Conservation (phyloP, 1,284 basidiomycete genomes). For the Ceratobasidium papillatum region DNA sequence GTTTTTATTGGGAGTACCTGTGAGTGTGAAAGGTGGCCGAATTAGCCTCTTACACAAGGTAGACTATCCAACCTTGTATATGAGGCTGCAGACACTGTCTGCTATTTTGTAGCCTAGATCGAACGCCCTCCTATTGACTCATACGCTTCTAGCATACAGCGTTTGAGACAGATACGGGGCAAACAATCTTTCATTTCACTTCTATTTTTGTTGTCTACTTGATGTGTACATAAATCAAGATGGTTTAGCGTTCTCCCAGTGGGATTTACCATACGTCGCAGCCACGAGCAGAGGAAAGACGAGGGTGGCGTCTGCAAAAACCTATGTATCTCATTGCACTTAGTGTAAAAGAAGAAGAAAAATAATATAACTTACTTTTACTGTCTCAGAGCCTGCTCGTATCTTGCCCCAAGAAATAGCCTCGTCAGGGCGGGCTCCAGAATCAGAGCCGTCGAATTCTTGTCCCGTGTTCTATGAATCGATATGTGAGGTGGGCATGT, state of each 20-base stretch:
- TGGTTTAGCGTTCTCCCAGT: conserved; percentile 51
- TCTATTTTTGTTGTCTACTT: conserved; percentile 1
- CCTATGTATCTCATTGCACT: conserved; percentile 47
- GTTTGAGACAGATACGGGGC: conserved; percentile 92
- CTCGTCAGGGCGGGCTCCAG: conserved; percentile 96
- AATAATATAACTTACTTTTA: conserved; percentile 70
- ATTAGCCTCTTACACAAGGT: conserved; percentile 21
- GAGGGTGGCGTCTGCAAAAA: conserved; percentile 76
- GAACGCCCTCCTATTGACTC: conserved; percentile 80
- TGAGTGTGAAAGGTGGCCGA: background rate
- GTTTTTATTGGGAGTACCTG: background rate
- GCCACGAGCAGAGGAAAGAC: conserved; percentile 92
- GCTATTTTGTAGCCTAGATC: conserved; percentile 56
- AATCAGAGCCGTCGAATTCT: conserved; percentile 98
- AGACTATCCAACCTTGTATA: conserved; percentile 28
- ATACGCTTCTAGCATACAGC: conserved; percentile 65
- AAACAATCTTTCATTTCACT: conserved; percentile 57
- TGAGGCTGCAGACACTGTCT: conserved; percentile 27
- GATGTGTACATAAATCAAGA: background rate
- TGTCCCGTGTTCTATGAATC: conserved; percentile 88
- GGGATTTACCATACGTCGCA: conserved; percentile 78
- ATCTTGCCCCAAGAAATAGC: conserved; percentile 99
- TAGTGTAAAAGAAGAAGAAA: conserved; percentile 54
- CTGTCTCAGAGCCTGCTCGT: conserved; percentile 85
- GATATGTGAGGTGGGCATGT: conserved; percentile 35